Evolutionary conservation across 441 rosid genomes (phyloP), one percentile per base, ranked within the genome.

Genomic region (Aleurites moluccanus): DNA sequence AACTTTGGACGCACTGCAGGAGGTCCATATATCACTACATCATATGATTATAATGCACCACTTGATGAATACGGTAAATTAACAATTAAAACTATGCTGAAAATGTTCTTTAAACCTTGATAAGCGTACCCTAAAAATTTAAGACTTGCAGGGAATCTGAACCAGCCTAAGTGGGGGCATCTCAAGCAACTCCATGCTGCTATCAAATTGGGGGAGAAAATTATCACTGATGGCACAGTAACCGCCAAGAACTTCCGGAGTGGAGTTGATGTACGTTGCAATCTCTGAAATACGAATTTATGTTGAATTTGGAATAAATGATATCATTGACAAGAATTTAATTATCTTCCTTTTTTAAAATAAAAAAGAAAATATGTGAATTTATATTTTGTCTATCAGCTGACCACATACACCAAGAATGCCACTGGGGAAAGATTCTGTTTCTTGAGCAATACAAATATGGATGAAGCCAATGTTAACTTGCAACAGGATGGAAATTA

Each of bases 1-100:
- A 94, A 92, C 82, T 92, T 94, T 56, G 97, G 97, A 70, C 91
- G 98, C 70, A 91, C 90, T 23, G 88, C 97, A 44, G 97, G 97
- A 74, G 98, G 98, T 70, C 97, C 95, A 27, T 89, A 83, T 75
- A 89, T 94, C 73, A 85, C 89, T 52, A 90, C 98, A 40, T 90
- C 96, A 77, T 94, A 94, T 27, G 98, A 92, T 64, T 94, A 92
- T 44, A 92, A 94, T 78, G 97, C 97, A 35, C 99, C 99, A 2
- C 77, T 94, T 20, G 98, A 94, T 69, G 98, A 94, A 85, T 94
- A 89, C 81, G 98, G 99, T 94, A 82, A 64, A 50, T 18, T 14
- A 50, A 5, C 1, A 18, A 2, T 50, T 50, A 16, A 16, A 50
- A 50, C 16, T 15, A 2, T 3, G 40, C 40, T 38, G 40, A 38